A percentile compares a stretch with the other conserved stretches of the same genome.
Conservation (phyloP, 2,329 filamentous ascomycete genomes). For the Stachybotrys chlorohalonatus region DNA sequence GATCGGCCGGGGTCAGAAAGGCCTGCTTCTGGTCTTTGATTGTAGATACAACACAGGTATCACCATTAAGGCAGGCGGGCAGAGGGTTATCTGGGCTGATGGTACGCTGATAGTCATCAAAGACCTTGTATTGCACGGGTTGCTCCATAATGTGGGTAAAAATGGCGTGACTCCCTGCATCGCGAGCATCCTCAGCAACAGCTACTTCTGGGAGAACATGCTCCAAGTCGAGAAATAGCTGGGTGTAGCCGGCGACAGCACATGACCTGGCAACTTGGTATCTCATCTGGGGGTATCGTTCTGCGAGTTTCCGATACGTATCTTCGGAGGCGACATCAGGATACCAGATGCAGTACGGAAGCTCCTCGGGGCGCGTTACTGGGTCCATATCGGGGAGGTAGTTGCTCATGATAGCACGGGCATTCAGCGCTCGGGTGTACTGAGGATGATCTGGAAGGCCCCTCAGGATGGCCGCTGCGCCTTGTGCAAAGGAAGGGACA, state of each 20-base stretch:
- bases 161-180: slow-evolving; percentile 15
- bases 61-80: slow-evolving; percentile 18
- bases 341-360: slow-evolving; percentile 33
- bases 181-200: slow-evolving; percentile 29
- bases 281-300: slow-evolving; percentile 19
- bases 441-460: slow-evolving; percentile 1
- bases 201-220: slow-evolving; percentile 25
- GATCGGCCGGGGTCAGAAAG: neutral
- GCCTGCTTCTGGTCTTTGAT: neutral
- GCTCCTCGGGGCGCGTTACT: slow-evolving; percentile 6
- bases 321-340: slow-evolving; percentile 24
- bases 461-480: neutral
- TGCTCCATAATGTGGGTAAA: slow-evolving; percentile 19
- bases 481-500: slow-evolving; percentile 1
- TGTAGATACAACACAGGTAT: slow-evolving; percentile 20
- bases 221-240: slow-evolving; percentile 22
- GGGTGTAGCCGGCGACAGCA: slow-evolving; percentile 25
- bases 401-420: slow-evolving; percentile 26
- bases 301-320: slow-evolving; percentile 21
- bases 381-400: slow-evolving; percentile 15
- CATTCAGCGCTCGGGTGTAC: slow-evolving; percentile 12
- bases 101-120: slow-evolving; percentile 23
- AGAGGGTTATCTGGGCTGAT: slow-evolving; percentile 4
- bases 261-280: slow-evolving; percentile 30
- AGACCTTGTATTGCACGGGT: slow-evolving; percentile 16